Conservation (phyloP, 495 filamentous ascomycete species). For the Penicillium odoratum region DNA sequence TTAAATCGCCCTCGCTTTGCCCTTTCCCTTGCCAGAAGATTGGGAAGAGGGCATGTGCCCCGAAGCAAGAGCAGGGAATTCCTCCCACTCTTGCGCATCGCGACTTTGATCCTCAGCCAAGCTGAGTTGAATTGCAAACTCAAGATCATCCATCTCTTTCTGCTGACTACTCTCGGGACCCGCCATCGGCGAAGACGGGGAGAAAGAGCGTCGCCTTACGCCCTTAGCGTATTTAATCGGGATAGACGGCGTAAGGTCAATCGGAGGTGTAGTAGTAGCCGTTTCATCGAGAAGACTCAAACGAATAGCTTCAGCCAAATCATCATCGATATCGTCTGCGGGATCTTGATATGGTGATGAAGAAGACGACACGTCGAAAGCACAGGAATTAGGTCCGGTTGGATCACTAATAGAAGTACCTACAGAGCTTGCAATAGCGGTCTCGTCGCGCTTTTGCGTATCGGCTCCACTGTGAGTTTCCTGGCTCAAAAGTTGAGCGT, state of each 20-base stretch:
- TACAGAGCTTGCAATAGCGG: slow-evolving; percentile 47
- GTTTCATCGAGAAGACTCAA: slow-evolving; percentile 65
- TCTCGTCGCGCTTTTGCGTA: slow-evolving; percentile 54
- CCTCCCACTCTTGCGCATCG: slow-evolving; percentile 42
- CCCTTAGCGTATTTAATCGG: slow-evolving; percentile 54
- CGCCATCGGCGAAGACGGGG: slow-evolving; percentile 23
- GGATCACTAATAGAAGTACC: slow-evolving; percentile 47
- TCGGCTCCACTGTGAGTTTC: slow-evolving; percentile 64
- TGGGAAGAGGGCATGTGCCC: slow-evolving; percentile 44
- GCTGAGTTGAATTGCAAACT: slow-evolving; percentile 82
- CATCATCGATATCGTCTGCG: slow-evolving; percentile 61
- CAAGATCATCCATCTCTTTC: slow-evolving; percentile 70
- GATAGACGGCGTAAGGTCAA: slow-evolving; percentile 43
- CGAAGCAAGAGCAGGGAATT: slow-evolving; percentile 57
- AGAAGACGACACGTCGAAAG: slow-evolving; percentile 46
- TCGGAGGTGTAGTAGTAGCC: not conserved
- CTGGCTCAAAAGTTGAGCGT: slow-evolving; percentile 84
- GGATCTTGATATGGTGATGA: slow-evolving; percentile 41
- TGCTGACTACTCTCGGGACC: slow-evolving; percentile 38
- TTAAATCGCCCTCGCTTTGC: slow-evolving; percentile 41
- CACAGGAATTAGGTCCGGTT: slow-evolving; percentile 49
- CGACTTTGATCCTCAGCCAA: slow-evolving; percentile 72
- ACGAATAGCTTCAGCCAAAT: slow-evolving; percentile 79
- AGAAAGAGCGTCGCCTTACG: slow-evolving; percentile 10
- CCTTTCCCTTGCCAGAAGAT: slow-evolving; percentile 41